phyloP scores from a whole-genome alignment of 495 filamentous ascomycete species.

The Letharia columbiana region DNA sequence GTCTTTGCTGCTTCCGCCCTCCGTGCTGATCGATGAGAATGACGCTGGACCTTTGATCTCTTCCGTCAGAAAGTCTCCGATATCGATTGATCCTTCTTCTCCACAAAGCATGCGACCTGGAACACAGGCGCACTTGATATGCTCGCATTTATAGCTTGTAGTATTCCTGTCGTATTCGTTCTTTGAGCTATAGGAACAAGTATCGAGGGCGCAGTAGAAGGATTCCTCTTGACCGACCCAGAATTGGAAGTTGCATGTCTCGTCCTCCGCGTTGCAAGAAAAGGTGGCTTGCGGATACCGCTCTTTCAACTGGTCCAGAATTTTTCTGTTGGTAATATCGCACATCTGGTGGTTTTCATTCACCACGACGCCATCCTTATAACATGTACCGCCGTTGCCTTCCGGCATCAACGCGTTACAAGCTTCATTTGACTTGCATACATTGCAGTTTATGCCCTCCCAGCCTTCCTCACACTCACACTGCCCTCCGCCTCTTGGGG shows the following conservation, averaged over 20 bases:
- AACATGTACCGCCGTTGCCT: slow-evolving; percentile 74
- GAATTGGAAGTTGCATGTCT: slow-evolving; percentile 90
- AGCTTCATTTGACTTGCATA: slow-evolving; percentile 72
- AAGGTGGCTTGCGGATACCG: slow-evolving; percentile 90
- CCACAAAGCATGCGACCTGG: slow-evolving; percentile 90
- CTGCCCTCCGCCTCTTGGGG: slow-evolving; percentile 53
- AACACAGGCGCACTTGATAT: slow-evolving; percentile 79
- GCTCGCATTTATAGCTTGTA: slow-evolving; percentile 75
- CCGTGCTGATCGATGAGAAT: slow-evolving; percentile 61
- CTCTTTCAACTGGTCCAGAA: slow-evolving; percentile 73
- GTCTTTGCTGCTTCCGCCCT: slow-evolving; percentile 48
- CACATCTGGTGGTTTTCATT: slow-evolving; percentile 97
- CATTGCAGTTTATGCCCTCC: slow-evolving; percentile 98
- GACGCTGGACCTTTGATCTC: slow-evolving; percentile 77
- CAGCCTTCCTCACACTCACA: slow-evolving; percentile 92
- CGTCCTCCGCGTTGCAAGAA: slow-evolving; percentile 64
- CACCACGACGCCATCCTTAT: slow-evolving; percentile 78
- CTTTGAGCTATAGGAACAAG: slow-evolving; percentile 62
- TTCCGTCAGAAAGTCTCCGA: slow-evolving; percentile 74
- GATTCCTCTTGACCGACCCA: slow-evolving; percentile 93
- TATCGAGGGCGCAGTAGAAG: slow-evolving; percentile 86
- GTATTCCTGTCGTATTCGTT: slow-evolving; percentile 64
- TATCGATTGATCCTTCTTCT: slow-evolving; percentile 80
- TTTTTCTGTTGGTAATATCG: slow-evolving; percentile 91
- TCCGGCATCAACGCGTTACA: slow-evolving; percentile 80